A percentile compares a stretch with the other conserved stretches of the same genome.
phyloP scores from a whole-genome alignment of 2,329 filamentous ascomycete genomes.

The Stachybotrys elegans region DNA sequence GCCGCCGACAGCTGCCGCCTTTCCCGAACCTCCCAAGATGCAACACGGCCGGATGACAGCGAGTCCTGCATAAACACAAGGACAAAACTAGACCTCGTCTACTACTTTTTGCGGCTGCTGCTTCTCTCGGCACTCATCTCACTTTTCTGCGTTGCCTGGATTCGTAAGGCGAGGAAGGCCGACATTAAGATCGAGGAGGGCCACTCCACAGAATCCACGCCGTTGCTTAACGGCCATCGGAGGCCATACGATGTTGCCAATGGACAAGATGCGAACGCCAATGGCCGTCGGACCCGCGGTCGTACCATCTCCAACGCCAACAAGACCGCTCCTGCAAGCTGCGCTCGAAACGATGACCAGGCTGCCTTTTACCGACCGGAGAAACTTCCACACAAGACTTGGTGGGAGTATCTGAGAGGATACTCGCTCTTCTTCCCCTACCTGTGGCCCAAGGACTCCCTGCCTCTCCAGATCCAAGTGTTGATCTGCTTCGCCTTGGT shows the following conservation, averaged over 20 bases:
- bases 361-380: slow-evolving; percentile 86
- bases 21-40: slow-evolving; percentile 13
- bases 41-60: background rate
- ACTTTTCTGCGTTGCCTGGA: slow-evolving; percentile 37
- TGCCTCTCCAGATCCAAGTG: slow-evolving; percentile 69
- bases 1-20: slow-evolving; percentile 66
- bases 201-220: slow-evolving; percentile 52
- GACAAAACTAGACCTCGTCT: slow-evolving; percentile 52
- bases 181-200: slow-evolving; percentile 32
- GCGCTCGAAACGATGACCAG: slow-evolving; percentile 50
- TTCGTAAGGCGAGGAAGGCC: slow-evolving; percentile 34
- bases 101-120: slow-evolving; percentile 65
- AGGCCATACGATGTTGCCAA: slow-evolving; percentile 30
- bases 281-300: slow-evolving; percentile 25
- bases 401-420: slow-evolving; percentile 92
- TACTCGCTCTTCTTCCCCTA: slow-evolving; percentile 96
- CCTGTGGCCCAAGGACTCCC: slow-evolving; percentile 83
- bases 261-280: slow-evolving; percentile 16
- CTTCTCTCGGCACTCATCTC: slow-evolving; percentile 57
- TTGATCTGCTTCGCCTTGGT: slow-evolving; percentile 78
- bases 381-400: slow-evolving; percentile 79
- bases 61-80: slow-evolving; percentile 29
- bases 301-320: slow-evolving; percentile 35
- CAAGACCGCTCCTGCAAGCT: slow-evolving; percentile 21
- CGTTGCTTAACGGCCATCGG: slow-evolving; percentile 48